Evolutionary conservation across 2,329 filamentous ascomycete species (phyloP).

Genomic region (Ilyonectria mors-panacis): DNA sequence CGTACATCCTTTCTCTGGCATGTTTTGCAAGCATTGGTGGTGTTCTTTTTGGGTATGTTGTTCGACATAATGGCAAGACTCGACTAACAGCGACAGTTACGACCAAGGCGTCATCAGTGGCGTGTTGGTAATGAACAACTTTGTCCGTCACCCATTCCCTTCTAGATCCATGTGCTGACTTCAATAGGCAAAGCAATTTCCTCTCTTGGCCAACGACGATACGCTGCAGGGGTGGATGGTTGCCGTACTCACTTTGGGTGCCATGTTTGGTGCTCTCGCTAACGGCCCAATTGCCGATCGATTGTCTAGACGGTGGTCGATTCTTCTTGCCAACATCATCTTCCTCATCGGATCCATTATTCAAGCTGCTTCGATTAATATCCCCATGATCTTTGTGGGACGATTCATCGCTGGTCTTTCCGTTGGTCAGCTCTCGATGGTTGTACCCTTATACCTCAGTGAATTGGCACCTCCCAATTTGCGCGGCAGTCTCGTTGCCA

Average conservation of each 20-base stretch:
- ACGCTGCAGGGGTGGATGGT: conserved; percentile 53
- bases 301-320: conserved; percentile 45
- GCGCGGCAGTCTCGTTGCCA: conserved; percentile 25
- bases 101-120: conserved; percentile 27
- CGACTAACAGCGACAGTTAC: conserved; percentile 4
- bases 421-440: conserved; percentile 26
- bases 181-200: conserved; percentile 20
- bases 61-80: neutral
- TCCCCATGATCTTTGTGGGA: conserved; percentile 26
- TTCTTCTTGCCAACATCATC: conserved; percentile 46
- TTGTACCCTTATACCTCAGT: conserved; percentile 19
- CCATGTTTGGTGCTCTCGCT: conserved; percentile 61
- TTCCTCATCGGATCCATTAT: conserved; percentile 37
- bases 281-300: conserved; percentile 52
- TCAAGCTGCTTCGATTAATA: conserved; percentile 23
- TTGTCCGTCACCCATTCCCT: neutral
- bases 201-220: conserved; percentile 16
- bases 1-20: conserved; percentile 21
- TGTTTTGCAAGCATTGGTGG: conserved; percentile 28
- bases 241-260: conserved; percentile 59
- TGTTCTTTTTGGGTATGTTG: conserved; percentile 18
- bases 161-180: neutral
- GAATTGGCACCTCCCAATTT: conserved; percentile 26
- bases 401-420: conserved; percentile 24
- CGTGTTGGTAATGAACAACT: conserved; percentile 25